Conservation (phyloP, 768 basidiomycete genomes). For the Amanita phalloides region DNA sequence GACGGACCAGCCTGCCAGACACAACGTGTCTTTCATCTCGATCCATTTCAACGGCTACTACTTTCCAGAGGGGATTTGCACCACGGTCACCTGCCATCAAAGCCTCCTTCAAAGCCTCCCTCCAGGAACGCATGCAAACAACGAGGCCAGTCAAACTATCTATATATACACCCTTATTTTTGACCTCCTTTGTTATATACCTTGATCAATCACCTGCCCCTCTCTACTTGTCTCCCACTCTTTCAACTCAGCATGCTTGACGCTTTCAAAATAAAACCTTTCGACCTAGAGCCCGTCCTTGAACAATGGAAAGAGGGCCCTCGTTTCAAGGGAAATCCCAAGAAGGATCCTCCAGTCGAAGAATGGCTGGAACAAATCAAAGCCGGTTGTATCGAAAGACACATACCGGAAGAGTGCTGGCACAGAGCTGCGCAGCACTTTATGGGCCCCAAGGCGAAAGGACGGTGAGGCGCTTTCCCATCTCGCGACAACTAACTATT, state of each 20-base stretch:
- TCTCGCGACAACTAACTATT: neutral
- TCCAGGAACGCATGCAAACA: constrained; percentile 6
- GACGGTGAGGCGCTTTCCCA: constrained; percentile 24
- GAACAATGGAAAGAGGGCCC: constrained; percentile 59
- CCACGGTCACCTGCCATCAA: constrained; percentile 2
- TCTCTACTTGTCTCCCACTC: neutral
- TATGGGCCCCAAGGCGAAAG: constrained; percentile 61
- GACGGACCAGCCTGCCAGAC: neutral
- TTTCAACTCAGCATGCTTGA: constrained; percentile 27
- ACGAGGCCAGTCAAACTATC: neutral
- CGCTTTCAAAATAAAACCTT: constrained; percentile 73
- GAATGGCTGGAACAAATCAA: constrained; percentile 68
- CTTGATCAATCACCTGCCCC: neutral
- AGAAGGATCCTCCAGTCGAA: constrained; percentile 60
- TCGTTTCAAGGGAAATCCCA: constrained; percentile 53
- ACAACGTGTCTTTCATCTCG: constrained; percentile 5
- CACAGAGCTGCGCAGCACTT: constrained; percentile 72
- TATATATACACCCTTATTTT: constrained; percentile 1
- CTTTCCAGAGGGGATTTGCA: constrained; percentile 2
- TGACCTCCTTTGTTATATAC: neutral
- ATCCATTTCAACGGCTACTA: neutral
- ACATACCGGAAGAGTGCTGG: constrained; percentile 75
- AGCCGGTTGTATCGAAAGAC: constrained; percentile 57
- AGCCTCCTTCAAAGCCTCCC: neutral
- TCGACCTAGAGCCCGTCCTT: constrained; percentile 60